These are phyloP conservation scores for Galerina marginata DNA, from an alignment of 768 basidiomycete species.

Conservation along the genomic window DNA sequence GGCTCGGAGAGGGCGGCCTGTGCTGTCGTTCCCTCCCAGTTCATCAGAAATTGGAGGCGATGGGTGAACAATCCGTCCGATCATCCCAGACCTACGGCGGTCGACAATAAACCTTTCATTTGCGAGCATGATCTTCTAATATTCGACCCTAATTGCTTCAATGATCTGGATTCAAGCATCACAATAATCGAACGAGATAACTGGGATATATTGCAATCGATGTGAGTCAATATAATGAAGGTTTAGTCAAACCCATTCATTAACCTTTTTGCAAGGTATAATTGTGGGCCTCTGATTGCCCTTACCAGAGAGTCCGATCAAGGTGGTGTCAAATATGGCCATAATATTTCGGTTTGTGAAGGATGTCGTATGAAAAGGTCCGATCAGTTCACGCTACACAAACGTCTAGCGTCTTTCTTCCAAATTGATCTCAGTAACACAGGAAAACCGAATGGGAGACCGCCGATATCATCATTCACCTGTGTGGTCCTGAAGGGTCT, in stretches of 20 bases:
- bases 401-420: not conserved
- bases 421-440: not conserved
- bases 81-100: constrained; percentile 56
- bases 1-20: constrained; percentile 54
- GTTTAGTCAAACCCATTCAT: constrained; percentile 7
- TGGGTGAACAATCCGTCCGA: constrained; percentile 70
- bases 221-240: constrained; percentile 47
- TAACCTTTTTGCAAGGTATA: constrained; percentile 50
- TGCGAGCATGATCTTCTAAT: constrained; percentile 70
- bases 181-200: constrained; percentile 64
- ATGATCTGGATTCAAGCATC: constrained; percentile 63
- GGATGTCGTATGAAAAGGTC: constrained; percentile 68
- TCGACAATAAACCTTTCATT: constrained; percentile 68
- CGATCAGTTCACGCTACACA: constrained; percentile 9
- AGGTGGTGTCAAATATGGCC: constrained; percentile 42
- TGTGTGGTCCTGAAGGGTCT: constrained; percentile 30
- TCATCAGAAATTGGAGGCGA: constrained; percentile 69
- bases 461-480: constrained; percentile 66
- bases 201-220: constrained; percentile 63
- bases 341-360: constrained; percentile 60
- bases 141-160: constrained; percentile 67
- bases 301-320: constrained; percentile 32
- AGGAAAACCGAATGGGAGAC: constrained; percentile 64
- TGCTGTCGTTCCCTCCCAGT: constrained; percentile 64
- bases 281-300: constrained; percentile 56